Conservation (phyloP, 1,284 basidiomycete genomes). For the Ustilago sp. region DNA sequence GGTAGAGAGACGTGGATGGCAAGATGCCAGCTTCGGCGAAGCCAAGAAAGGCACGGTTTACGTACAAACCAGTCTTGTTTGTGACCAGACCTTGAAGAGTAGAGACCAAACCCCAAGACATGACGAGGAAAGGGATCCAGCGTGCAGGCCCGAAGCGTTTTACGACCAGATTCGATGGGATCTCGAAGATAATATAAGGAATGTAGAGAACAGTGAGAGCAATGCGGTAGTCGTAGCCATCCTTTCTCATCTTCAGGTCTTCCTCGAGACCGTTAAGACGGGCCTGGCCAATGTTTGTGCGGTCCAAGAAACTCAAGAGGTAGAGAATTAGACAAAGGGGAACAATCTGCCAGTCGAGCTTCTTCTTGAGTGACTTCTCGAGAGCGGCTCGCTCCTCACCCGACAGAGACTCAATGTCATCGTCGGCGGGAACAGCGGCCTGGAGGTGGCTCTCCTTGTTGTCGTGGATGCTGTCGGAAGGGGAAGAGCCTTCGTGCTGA, state of each 20-base stretch:
- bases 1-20: slow-evolving; percentile 58
- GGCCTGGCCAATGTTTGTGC: slow-evolving; percentile 61
- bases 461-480: slow-evolving; percentile 33
- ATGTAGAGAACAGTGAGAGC: slow-evolving; percentile 62
- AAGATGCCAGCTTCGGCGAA: slow-evolving; percentile 57
- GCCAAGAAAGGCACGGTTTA: slow-evolving; percentile 63
- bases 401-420: slow-evolving; percentile 28
- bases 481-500: slow-evolving; percentile 23
- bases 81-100: slow-evolving; percentile 60
- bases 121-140: slow-evolving; percentile 60
- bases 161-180: slow-evolving; percentile 61
- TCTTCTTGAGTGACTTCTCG: slow-evolving; percentile 52
- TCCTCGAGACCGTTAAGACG: slow-evolving; percentile 50
- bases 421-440: slow-evolving; percentile 19
- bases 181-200: slow-evolving; percentile 66
- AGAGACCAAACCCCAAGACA: slow-evolving; percentile 57
- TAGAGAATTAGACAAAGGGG: slow-evolving; percentile 58
- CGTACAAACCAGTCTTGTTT: slow-evolving; percentile 54
- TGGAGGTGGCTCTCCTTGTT: slow-evolving; percentile 20
- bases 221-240: slow-evolving; percentile 51
- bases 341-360: slow-evolving; percentile 62
- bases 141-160: slow-evolving; percentile 56
- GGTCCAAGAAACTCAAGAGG: slow-evolving; percentile 34
- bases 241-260: slow-evolving; percentile 38
- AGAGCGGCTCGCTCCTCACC: slow-evolving; percentile 30